Evolutionary conservation across 352 stramenopile genomes (phyloP), one percentile per base, ranked within the genome.

Genomic region (Pythium grandisporangium): DNA sequence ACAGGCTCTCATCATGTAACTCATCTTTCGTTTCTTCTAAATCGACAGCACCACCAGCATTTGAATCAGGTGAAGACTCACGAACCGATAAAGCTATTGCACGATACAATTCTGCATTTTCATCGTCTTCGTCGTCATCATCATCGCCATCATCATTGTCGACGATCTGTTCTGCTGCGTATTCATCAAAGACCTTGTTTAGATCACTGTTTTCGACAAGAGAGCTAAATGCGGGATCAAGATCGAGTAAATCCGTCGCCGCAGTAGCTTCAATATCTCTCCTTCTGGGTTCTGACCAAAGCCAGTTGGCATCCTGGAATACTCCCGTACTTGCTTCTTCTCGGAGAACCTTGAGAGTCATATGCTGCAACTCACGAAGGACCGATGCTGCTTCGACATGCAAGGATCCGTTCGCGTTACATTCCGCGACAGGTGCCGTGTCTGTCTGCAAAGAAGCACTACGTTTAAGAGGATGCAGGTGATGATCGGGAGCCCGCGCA

Each of bases 291-390:
- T n/a, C n/a, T n/a, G n/a, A 22, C 10, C 19, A 36, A 14, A 50
- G 22, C 45, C 45, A 59, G 11, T 61, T 35, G 12, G 46, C 27
- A 27, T 43, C 46, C 16, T 58, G 40, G 8, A 67, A 26, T 19
- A 66, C 66, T 12, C 65, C 58, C 23, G 19, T 51, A 14, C 58
- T 48, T 26, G 62, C 60, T 63, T 89, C 76, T 51, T 85, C 69
- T 42, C 48, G 49, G 20, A 89, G 55, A 24, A 89, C 72, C 21
- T 55, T 47, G 13, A 89, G 34, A 7, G 62, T 64, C 26, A 86
- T 77, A 3, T 39, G 20, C 37, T 79, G 64, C 0, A 89, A 30
- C 45, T 58, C 76, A 38, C 66, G 35, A 10, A 85, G 51, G 25
- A 89, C 63, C 14, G 71, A 75, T 0, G 41, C 29, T 11, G 56